Evolutionary conservation across 78 protist genomes (phyloP).

Genomic region (Dictyostelium capitatum): DNA sequence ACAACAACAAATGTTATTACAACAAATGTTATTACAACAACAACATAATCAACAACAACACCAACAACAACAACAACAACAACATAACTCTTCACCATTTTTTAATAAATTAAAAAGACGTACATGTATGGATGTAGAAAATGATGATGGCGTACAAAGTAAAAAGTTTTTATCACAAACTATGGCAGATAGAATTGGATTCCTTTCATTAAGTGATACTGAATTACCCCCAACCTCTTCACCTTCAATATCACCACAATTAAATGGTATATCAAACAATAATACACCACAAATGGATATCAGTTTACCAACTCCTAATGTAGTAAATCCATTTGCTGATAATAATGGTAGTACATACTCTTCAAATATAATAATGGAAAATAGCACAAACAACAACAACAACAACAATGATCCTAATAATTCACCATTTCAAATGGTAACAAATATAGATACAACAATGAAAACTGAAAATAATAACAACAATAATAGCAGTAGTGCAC

Average conservation of each 20-base stretch:
- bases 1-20: neutral
- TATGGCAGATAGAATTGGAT: conserved; percentile 22
- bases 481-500: conserved; percentile 7
- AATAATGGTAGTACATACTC: no score
- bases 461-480: neutral
- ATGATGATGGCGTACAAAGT: neutral
- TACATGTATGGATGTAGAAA: conserved; percentile 16
- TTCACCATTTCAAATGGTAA: neutral
- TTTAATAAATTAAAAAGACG: conserved; percentile 22
- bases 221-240: neutral
- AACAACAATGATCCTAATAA: neutral
- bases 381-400: neutral
- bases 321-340: neutral
- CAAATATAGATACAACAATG: neutral
- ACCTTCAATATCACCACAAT: neutral
- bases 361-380: no score
- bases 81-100: conserved; percentile 10
- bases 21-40: neutral
- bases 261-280: neutral
- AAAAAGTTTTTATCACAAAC: conserved; percentile 16
- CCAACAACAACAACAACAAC: neutral
- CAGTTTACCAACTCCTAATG: neutral
- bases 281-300: neutral
- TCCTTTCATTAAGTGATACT: conserved; percentile 23
- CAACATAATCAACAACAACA: neutral